phyloP scores from a whole-genome alignment of 1,139 yeast genomes.

The Lodderomyces metapsilosis region DNA sequence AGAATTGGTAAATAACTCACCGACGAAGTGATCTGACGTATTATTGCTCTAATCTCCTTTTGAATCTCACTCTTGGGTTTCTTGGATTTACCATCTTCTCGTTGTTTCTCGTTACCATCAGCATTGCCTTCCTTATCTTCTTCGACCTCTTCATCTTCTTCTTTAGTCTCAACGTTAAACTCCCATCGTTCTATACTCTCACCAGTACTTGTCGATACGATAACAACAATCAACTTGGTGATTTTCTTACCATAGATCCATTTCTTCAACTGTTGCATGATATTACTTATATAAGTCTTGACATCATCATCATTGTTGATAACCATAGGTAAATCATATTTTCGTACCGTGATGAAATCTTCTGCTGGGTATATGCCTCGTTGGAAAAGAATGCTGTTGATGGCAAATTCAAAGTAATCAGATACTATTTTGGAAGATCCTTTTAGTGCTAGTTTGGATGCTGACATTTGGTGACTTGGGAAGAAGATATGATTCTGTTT shows the following conservation, averaged over 20 bases:
- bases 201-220: slow-evolving; percentile 63
- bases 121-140: neutral
- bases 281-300: slow-evolving; percentile 61
- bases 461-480: slow-evolving; percentile 4
- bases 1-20: slow-evolving; percentile 82
- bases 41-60: slow-evolving; percentile 76
- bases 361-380: slow-evolving; percentile 89
- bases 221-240: slow-evolving; percentile 66
- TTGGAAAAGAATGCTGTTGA: slow-evolving; percentile 80
- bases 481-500: neutral
- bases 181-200: slow-evolving; percentile 87
- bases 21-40: slow-evolving; percentile 87
- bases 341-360: slow-evolving; percentile 75
- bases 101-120: slow-evolving; percentile 1
- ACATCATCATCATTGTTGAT: slow-evolving; percentile 78
- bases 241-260: slow-evolving; percentile 80
- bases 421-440: slow-evolving; percentile 79
- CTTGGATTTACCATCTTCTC: neutral
- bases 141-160: slow-evolving; percentile 9
- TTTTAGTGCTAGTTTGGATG: slow-evolving; percentile 55
- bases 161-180: slow-evolving; percentile 58
- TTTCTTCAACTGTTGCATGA: slow-evolving; percentile 72
- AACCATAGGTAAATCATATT: slow-evolving; percentile 77
- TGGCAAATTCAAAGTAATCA: slow-evolving; percentile 81
- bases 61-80: slow-evolving; percentile 57